Evolutionary conservation across 306 rosid genomes (phyloP).

Genomic region (Vachellia collinsii): DNA sequence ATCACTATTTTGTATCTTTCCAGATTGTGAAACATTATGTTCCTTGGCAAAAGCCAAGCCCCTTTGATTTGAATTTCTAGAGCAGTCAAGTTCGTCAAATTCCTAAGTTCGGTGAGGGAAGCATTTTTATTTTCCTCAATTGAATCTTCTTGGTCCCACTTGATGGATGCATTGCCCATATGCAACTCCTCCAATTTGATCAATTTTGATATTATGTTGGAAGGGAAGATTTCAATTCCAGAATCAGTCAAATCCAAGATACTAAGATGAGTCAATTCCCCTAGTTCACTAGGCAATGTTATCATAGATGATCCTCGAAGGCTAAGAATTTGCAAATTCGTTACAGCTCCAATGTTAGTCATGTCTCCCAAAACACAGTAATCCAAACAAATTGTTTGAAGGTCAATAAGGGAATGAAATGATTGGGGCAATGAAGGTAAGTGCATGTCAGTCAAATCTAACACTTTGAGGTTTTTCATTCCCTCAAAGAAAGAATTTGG

Average conservation of each 20-base stretch:
- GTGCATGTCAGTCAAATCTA: not conserved
- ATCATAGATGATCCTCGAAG: accelerated
- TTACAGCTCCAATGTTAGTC: not conserved
- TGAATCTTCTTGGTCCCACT: conserved; percentile 16
- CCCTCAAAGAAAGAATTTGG: conserved; percentile 8
- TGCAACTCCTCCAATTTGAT: conserved; percentile 23
- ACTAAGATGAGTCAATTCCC: not conserved
- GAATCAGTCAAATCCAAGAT: conserved; percentile 5
- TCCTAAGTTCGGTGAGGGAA: conserved; percentile 17
- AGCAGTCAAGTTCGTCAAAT: not conserved
- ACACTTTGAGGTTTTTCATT: not conserved
- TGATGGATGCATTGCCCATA: not conserved
- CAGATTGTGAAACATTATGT: not conserved
- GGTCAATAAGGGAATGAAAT: not conserved
- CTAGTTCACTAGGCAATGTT: not conserved
- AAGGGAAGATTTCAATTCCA: conserved; percentile 10
- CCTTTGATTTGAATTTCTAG: not conserved
- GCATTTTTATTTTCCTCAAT: not conserved
- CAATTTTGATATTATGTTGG: conserved; percentile 26
- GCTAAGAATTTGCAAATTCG: conserved; percentile 25
- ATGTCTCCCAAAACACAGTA: not conserved
- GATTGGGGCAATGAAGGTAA: conserved; percentile 1
- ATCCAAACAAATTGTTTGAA: not conserved
- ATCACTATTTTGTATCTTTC: conserved; percentile 4
- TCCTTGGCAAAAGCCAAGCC: not conserved